Evolutionary conservation across 1,284 basidiomycete genomes (phyloP).

Genomic region (Ustilago hordei): DNA sequence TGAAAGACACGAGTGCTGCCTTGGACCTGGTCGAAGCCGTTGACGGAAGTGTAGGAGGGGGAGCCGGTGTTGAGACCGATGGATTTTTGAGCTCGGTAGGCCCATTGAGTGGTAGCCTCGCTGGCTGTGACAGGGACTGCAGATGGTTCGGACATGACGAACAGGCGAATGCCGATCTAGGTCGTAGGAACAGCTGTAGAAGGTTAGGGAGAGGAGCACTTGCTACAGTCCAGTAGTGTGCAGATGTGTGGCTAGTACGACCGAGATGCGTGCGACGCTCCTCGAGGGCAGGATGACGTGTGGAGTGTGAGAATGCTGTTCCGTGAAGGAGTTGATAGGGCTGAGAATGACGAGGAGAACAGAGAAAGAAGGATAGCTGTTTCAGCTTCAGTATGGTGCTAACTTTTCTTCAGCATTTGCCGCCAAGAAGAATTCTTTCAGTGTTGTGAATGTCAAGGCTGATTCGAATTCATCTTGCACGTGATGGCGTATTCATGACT

Average conservation of each 20-base stretch:
- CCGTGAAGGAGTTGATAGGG: neutral
- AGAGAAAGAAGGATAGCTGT: neutral
- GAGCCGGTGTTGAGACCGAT: constrained; percentile 85
- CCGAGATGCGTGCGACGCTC: neutral
- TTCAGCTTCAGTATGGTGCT: too few species aligned
- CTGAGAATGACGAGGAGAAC: constrained; percentile 2
- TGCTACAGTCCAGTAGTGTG: constrained; percentile 7
- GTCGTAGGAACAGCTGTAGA: neutral
- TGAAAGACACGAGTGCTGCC: constrained; percentile 79
- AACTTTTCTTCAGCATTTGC: too few species aligned
- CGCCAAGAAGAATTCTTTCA: constrained; percentile 1
- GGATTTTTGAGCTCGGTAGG: constrained; percentile 88
- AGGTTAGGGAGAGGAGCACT: neutral
- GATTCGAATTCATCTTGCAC: neutral
- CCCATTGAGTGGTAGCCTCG: constrained; percentile 57
- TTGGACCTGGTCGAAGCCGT: constrained; percentile 77
- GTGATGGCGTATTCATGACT: constrained; percentile 5
- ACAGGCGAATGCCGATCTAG: neutral
- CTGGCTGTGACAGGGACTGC: constrained; percentile 35
- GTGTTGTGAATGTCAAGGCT: neutral
- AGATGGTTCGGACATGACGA: constrained; percentile 40
- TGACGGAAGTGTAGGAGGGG: constrained; percentile 79
- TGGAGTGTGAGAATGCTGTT: neutral
- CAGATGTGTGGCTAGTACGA: neutral
- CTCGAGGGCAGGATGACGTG: neutral